These are phyloP conservation scores for Nitzschia inconspicua DNA, from an alignment of 108 stramenopile genomes.

Conservation along the genomic window DNA sequence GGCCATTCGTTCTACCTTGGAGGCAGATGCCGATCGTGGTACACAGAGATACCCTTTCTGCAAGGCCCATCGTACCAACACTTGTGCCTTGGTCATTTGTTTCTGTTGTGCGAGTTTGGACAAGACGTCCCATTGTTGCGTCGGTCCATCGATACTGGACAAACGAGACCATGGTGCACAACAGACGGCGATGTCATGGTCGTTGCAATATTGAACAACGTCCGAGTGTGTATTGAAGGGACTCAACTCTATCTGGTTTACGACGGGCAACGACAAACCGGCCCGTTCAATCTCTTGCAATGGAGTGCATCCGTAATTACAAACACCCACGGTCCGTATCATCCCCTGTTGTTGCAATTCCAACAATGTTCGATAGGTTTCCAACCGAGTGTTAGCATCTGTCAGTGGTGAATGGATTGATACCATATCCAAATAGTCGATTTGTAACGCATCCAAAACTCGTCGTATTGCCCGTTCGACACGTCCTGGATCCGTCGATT, in stretches of 20 bases:
- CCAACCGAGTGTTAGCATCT: conserved; percentile 35
- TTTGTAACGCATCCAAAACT: conserved; percentile 6
- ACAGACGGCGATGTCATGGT: conserved; percentile 38
- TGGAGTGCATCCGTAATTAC: conserved; percentile 67
- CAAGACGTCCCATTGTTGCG: conserved; percentile 53
- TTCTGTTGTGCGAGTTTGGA: conserved; percentile 46
- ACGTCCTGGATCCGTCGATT: conserved; percentile 41
- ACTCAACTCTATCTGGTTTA: conserved; percentile 73
- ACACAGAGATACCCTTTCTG: conserved; percentile 74
- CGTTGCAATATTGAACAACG: conserved; percentile 46
- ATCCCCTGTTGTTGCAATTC: conserved; percentile 55
- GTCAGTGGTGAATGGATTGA: conserved; percentile 74
- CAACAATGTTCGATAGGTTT: conserved; percentile 52
- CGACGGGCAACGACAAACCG: conserved; percentile 42
- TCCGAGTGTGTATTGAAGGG: conserved; percentile 72
- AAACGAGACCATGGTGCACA: conserved; percentile 78
- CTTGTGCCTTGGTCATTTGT: conserved; percentile 77
- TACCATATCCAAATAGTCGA: conserved; percentile 61
- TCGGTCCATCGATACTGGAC: conserved; percentile 50
- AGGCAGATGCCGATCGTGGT: conserved; percentile 55
- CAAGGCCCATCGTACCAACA: conserved; percentile 71
- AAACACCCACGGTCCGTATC: conserved; percentile 59
- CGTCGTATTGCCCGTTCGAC: conserved; percentile 36
- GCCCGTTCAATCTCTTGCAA: conserved; percentile 49
- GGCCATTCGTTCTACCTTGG: conserved; percentile 66